Base-by-base conservation (phyloP, 2,329 filamentous ascomycete species). In the Thelonectria rubi region DNA sequence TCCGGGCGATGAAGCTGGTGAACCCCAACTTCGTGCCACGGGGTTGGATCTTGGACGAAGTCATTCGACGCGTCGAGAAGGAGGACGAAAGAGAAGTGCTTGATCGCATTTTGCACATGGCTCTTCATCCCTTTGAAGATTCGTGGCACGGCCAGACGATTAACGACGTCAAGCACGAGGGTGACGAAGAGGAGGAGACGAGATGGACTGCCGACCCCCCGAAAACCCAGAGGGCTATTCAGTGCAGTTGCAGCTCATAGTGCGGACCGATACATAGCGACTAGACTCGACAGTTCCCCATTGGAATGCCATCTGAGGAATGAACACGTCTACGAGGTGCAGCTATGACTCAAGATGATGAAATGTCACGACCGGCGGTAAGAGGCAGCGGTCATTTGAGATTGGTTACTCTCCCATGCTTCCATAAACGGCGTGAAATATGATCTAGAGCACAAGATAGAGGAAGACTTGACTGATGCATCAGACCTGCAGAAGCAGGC, bases 1-100 rank as follows among this genome's bases (percentile, higher is more conserved):
- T 88, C 60, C 76, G 73, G 30, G 86, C 85, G 12, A 98, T 98
- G 95, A 92, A 91, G 79, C 82, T 80, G 24, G 91, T 94, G 20
- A 99, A 99, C 73, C 95, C 95, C 2, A 97, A 92, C 79, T 99
- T 99, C 72, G 82, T 97, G 0, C 93, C 95, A 0, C 86, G 93
- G 48, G 89, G 91, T 17, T 99, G 94, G 94, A 87, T 99, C 53
- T 82, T 99, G 18, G 94, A 98, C 74, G 95, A 99, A 77, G 76
- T 99, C 14, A 98, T 99, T 67, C 87, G 91, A 47, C 86, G 92
- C 10, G 94, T 98, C 0, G 93, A 98, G 77, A 92, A 92, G 74
- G 88, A 89, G 53, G 87, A 88, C 2, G 94, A 99, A 72, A 84
- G 92, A 57, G 89, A 93, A 9, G 88, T 98, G 37, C 76, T 99